Conservation (phyloP, 108 stramenopile species). For the Epithemia pelagica region DNA sequence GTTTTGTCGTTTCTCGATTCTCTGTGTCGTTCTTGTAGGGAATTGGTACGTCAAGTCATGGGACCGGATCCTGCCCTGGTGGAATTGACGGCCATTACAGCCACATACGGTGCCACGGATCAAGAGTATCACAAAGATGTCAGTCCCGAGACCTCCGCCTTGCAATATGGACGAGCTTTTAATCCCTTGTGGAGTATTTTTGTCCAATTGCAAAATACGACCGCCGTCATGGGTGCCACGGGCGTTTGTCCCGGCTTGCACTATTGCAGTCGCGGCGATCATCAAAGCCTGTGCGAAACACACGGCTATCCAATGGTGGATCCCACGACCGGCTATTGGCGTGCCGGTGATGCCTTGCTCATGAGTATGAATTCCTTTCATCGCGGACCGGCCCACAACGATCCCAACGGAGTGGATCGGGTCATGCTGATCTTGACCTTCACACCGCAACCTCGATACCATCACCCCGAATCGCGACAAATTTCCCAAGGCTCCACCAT, state of each 20-base stretch:
- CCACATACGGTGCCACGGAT: conserved; percentile 39
- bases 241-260: conserved; percentile 54
- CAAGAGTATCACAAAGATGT: conserved; percentile 49
- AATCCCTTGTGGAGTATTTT: conserved; percentile 30
- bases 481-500: conserved; percentile 36
- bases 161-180: conserved; percentile 37
- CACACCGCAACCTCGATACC: conserved; percentile 31
- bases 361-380: conserved; percentile 50
- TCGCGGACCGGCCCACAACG: conserved; percentile 44
- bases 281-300: conserved; percentile 12
- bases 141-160: conserved; percentile 18
- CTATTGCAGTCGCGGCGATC: conserved; percentile 24
- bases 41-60: too few species aligned
- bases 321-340: conserved; percentile 22
- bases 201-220: conserved; percentile 44
- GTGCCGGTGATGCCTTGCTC: conserved; percentile 35
- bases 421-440: conserved; percentile 52
- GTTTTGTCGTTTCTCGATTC: conserved; percentile 1
- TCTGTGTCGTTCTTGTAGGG: neutral
- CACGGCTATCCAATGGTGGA: conserved; percentile 10
- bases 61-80: conserved; percentile 48
- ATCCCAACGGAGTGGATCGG: conserved; percentile 36
- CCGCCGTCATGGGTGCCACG: conserved; percentile 45
- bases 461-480: conserved; percentile 14
- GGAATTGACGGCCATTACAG: conserved; percentile 58